phyloP scores from a whole-genome alignment of 1,139 yeast species.

The Lodderomyces margitis region DNA sequence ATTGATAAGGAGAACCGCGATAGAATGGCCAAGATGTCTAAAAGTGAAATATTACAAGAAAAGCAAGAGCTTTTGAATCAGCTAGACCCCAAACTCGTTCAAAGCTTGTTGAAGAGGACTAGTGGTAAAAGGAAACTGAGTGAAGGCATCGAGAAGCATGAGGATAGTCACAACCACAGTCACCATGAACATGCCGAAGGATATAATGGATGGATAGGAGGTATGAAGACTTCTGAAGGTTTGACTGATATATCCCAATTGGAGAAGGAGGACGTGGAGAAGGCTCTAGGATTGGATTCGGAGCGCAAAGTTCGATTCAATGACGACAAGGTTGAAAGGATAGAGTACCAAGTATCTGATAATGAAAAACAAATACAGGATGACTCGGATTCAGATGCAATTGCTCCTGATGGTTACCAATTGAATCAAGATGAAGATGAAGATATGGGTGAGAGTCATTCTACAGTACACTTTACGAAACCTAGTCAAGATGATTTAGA shows the following conservation, averaged over 20 bases:
- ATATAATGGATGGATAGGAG: constrained; percentile 74
- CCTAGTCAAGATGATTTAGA: constrained; percentile 48
- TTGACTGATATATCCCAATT: constrained; percentile 32
- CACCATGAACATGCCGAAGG: constrained; percentile 60
- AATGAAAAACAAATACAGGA: constrained; percentile 38
- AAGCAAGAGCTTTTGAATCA: constrained; percentile 62
- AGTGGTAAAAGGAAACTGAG: constrained; percentile 25
- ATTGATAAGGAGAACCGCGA: constrained; percentile 77
- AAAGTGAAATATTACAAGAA: constrained; percentile 63
- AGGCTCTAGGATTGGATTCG: constrained; percentile 33
- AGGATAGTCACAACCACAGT: constrained; percentile 16
- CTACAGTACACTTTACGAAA: constrained; percentile 60
- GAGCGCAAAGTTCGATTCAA: constrained; percentile 17
- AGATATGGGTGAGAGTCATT: constrained; percentile 22
- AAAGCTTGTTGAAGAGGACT: constrained; percentile 49
- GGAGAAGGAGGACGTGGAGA: constrained; percentile 38
- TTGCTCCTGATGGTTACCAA: constrained; percentile 48
- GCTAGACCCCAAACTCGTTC: constrained; percentile 68
- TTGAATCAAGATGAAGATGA: constrained; percentile 29
- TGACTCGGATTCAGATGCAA: constrained; percentile 24
- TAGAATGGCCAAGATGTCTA: constrained; percentile 59
- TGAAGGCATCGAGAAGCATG: constrained; percentile 15
- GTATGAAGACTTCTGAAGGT: constrained; percentile 42
- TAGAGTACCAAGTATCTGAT: constrained; percentile 46
- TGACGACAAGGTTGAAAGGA: constrained; percentile 33